Percentiles rank a stretch among this genome's conserved stretches.
Evolutionary conservation across 345 rosid genomes (phyloP).

Genomic region (Salix arbutifolia): DNA sequence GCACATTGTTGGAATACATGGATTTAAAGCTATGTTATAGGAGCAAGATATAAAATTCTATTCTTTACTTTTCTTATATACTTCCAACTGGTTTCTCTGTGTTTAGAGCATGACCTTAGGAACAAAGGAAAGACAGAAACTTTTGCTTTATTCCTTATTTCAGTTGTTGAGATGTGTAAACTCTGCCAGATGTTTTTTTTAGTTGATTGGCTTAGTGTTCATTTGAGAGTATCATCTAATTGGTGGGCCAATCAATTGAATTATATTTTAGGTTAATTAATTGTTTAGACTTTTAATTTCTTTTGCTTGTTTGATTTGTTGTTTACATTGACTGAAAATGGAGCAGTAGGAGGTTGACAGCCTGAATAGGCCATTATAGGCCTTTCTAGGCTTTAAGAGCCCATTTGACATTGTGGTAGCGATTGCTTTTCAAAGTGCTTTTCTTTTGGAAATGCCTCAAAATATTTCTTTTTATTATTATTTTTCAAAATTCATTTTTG

Average conservation of each 20-base stretch:
- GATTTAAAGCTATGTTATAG: background rate
- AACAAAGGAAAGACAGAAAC: background rate
- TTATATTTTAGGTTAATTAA: background rate
- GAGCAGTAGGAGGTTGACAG: background rate
- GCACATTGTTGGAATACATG: background rate
- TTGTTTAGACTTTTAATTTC: background rate
- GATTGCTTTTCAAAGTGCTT: too few species aligned
- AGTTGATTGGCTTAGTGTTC: background rate
- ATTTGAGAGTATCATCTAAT: background rate
- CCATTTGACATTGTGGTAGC: too few species aligned
- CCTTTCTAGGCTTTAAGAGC: background rate
- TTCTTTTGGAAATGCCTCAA: too few species aligned
- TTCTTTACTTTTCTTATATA: background rate
- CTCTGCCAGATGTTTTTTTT: background rate
- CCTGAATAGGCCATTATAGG: background rate
- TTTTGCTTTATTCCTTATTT: background rate
- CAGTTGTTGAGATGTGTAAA: background rate
- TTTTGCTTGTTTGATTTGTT: background rate
- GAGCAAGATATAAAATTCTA: background rate
- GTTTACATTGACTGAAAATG: background rate
- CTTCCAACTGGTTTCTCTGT: background rate
- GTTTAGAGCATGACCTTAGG: background rate
- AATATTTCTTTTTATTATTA: too few species aligned
- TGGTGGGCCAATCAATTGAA: background rate
- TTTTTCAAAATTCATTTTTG: too few species aligned